phyloP scores from a whole-genome alignment of 768 basidiomycete species.

The Lentinula sp. region DNA sequence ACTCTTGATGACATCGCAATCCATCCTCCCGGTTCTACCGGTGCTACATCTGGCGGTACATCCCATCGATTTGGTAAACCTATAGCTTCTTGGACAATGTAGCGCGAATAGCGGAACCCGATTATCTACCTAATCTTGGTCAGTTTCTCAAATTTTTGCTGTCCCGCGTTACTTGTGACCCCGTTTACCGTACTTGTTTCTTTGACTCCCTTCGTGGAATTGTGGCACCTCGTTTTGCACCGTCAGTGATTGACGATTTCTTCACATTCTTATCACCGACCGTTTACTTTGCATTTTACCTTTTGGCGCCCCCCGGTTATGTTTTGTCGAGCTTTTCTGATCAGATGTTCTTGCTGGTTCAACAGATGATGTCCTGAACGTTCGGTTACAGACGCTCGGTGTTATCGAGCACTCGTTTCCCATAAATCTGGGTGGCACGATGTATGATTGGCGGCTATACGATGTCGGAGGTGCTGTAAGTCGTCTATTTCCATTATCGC shows the following conservation, averaged over 20 bases:
- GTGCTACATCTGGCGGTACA: not conserved
- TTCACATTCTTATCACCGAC: too few relatives aligned
- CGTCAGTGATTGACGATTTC: not conserved
- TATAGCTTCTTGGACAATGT: slow-evolving; percentile 65
- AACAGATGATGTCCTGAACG: slow-evolving; percentile 71
- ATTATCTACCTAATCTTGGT: slow-evolving; percentile 72
- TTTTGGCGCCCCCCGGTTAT: too few relatives aligned
- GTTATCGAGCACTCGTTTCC: slow-evolving; percentile 74
- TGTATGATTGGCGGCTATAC: slow-evolving; percentile 73
- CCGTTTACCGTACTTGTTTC: too few relatives aligned
- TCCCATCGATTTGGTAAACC: not conserved
- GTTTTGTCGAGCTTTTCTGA: not conserved
- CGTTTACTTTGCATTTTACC: too few relatives aligned
- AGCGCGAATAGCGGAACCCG: slow-evolving; percentile 57
- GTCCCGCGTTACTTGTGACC: too few relatives aligned
- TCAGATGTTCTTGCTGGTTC: not conserved
- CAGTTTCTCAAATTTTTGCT: slow-evolving; percentile 5
- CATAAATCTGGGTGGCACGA: slow-evolving; percentile 53
- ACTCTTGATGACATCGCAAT: not conserved
- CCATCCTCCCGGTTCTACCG: not conserved
- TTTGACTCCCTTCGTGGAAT: too few relatives aligned
- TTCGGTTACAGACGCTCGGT: slow-evolving; percentile 75
- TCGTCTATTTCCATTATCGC: slow-evolving; percentile 5
- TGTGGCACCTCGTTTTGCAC: not conserved
- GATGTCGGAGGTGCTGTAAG: slow-evolving; percentile 81